phyloP scores from a whole-genome alignment of 1,284 basidiomycete genomes.

The Stereum hirsutum region DNA sequence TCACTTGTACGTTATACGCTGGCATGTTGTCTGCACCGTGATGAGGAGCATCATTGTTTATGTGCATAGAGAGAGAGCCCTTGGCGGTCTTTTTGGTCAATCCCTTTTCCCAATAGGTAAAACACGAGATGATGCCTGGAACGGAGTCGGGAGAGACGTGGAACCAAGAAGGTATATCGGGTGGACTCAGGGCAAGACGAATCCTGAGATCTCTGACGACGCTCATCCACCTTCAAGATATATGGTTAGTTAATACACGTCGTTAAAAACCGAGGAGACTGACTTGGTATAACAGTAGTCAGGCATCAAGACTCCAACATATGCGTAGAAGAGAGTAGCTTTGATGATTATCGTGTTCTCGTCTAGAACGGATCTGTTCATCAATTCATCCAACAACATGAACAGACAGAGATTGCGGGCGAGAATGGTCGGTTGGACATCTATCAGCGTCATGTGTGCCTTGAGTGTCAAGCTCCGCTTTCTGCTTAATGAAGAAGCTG shows the following conservation, averaged over 20 bases:
- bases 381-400: constrained; percentile 13
- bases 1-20: too few species aligned
- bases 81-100: background rate
- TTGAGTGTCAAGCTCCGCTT: constrained; percentile 8
- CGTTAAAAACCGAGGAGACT: too few species aligned
- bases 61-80: too few species aligned
- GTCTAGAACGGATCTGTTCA: background rate
- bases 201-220: background rate
- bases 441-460: constrained; percentile 16
- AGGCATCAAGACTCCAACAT: constrained; percentile 8
- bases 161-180: background rate
- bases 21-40: too few species aligned
- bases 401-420: constrained; percentile 17
- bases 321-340: constrained; percentile 7
- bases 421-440: constrained; percentile 16
- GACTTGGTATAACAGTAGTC: background rate
- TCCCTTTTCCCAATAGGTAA: background rate
- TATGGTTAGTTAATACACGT: too few species aligned
- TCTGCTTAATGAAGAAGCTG: constrained; percentile 7
- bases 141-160: background rate
- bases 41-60: too few species aligned
- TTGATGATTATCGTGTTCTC: constrained; percentile 3
- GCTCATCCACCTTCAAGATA: too few species aligned
- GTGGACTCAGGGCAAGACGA: background rate
- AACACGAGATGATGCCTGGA: background rate